These are phyloP conservation scores for Gracilaria domingensis DNA, from an alignment of 23 red algal species.

Conservation along the genomic window DNA sequence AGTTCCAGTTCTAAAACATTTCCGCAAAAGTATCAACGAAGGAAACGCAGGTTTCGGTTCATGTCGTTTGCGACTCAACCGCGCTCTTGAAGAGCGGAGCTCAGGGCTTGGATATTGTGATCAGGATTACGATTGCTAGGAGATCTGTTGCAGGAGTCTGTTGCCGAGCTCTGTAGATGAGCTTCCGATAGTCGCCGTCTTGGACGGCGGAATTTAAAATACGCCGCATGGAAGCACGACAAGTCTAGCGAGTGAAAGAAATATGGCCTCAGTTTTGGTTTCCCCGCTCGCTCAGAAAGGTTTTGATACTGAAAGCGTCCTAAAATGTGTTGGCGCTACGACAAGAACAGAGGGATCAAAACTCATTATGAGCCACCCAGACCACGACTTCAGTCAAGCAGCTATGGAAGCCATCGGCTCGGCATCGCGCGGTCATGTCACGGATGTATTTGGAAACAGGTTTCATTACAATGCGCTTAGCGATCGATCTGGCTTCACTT, in stretches of 20 bases:
- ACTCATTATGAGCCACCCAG: background rate
- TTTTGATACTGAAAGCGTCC: background rate
- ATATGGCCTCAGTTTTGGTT: background rate
- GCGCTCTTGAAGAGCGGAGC: background rate
- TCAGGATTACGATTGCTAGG: background rate
- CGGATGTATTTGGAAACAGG: conserved; percentile 53
- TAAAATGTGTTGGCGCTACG: conserved; percentile 4
- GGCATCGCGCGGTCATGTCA: conserved; percentile 50
- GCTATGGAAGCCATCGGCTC: conserved; percentile 32
- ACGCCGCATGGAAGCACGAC: background rate
- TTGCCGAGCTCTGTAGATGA: background rate
- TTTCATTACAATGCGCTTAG: conserved; percentile 13
- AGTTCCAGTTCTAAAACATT: background rate
- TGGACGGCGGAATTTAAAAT: conserved; percentile 12
- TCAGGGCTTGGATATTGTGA: background rate
- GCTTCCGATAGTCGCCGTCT: background rate
- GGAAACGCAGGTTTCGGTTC: background rate
- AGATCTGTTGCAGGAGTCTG: background rate
- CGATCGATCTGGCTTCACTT: conserved; percentile 15
- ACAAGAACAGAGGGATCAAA: background rate
- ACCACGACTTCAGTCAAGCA: background rate
- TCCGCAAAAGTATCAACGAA: conserved; percentile 1
- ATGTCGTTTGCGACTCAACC: background rate
- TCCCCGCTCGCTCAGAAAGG: background rate
- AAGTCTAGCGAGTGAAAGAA: background rate